Conservation (phyloP, 495 filamentous ascomycete genomes). For the Xylaria telfairii region DNA sequence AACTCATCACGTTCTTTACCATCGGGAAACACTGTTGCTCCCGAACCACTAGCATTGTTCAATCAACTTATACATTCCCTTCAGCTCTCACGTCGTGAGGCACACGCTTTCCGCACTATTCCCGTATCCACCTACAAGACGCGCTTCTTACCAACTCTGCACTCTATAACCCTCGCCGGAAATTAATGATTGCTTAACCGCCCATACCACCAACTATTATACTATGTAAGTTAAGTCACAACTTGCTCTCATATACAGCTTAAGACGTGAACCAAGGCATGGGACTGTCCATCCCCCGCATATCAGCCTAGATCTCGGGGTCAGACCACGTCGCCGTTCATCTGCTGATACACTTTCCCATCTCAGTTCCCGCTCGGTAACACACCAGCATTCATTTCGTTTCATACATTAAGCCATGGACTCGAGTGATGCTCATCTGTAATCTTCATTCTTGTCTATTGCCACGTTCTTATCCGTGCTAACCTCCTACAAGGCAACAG, state of each 20-base stretch:
- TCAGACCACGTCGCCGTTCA: slow-evolving; percentile 26
- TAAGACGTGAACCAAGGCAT: slow-evolving; percentile 31
- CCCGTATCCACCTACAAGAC: slow-evolving; percentile 21
- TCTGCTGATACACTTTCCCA: slow-evolving; percentile 28
- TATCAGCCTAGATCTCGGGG: slow-evolving; percentile 31
- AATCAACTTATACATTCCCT: slow-evolving; percentile 40
- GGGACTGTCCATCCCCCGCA: slow-evolving; percentile 33
- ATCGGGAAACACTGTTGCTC: slow-evolving; percentile 4
- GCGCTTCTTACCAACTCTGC: slow-evolving; percentile 24
- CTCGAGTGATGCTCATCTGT: slow-evolving; percentile 49
- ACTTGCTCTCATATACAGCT: slow-evolving; percentile 35
- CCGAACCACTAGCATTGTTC: slow-evolving; percentile 19
- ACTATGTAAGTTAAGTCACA: slow-evolving; percentile 47
- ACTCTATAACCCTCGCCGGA: slow-evolving; percentile 25
- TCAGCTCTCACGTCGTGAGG: slow-evolving; percentile 26
- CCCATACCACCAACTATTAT: slow-evolving; percentile 42
- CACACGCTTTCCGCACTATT: slow-evolving; percentile 26
- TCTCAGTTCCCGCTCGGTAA: slow-evolving; percentile 41
- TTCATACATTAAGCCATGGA: slow-evolving; percentile 46
- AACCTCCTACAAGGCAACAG: slow-evolving; percentile 46
- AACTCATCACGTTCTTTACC: slow-evolving; percentile 54
- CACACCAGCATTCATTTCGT: slow-evolving; percentile 38
- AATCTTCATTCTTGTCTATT: slow-evolving; percentile 31
- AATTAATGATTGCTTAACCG: slow-evolving; percentile 30
- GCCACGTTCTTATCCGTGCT: slow-evolving; percentile 21